Evolutionary conservation across 2,329 filamentous ascomycete species (phyloP), one percentile per base, ranked within the genome.

Genomic region (Arthrobotrys conoides): DNA sequence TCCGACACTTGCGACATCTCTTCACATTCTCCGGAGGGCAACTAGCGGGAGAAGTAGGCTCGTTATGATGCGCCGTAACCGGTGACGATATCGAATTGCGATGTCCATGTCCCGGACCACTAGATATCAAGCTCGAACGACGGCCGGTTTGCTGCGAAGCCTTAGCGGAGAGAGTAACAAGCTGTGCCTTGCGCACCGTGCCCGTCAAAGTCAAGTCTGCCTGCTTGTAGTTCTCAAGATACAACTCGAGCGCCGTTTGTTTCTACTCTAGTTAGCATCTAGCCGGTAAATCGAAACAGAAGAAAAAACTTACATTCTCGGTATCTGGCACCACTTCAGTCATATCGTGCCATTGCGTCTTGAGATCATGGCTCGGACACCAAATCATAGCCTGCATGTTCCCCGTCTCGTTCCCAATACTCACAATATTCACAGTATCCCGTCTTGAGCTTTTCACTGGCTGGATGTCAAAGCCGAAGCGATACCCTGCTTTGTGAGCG

Each of bases 141-240:
- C 84, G 83, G 16, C 84, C 80, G 2, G 63, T 72, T 22, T 83
- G 82, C 66, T 84, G 85, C 22, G 85, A 83, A 59, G 85, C 85
- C 83, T 91, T 93, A 12, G 89, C 88, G 30, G 89, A 89, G 64
- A 89, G 88, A 71, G 89, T 90, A 83, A 91, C 89, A 49, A 96
- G 88, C 76, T 93, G 96, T 22, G 96, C 95, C 85, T 97, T 97
- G 69, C 96, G 91, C 22, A 96, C 93, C 18, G 95, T 97, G 30
- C 96, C 96, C 1, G 94, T 97, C 81, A 97, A 86, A 1, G 92
- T 90, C 48, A 95, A 88, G 83, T 99, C 96, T 8, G 96, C 95
- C 85, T 98, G 95, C 84, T 99, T 99, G 87, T 93, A 97, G 73
- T 91, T 94, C 81, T 91, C 91, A 53, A 92, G 93, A 83, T 92